Percentiles rank a stretch among this genome's conserved stretches.
Conservation (phyloP, 176 grass and related monocot species). For the Saccharum spontaneum region DNA sequence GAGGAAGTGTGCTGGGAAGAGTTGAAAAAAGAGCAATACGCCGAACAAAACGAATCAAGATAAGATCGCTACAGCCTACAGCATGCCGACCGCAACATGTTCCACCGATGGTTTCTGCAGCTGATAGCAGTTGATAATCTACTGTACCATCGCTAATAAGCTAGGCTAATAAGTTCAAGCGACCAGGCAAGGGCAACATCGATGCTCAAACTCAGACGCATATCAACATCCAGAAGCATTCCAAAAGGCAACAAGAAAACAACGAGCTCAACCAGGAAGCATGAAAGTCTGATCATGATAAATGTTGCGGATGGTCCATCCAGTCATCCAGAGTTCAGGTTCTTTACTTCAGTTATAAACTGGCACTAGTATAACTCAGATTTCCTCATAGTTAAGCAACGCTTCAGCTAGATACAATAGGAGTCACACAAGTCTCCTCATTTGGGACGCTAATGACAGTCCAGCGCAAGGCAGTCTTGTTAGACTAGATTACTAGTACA, state of each 20-base stretch:
- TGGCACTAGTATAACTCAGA: background rate
- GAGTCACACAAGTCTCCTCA: constrained; percentile 13
- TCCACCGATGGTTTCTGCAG: too few relatives aligned
- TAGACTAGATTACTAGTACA: background rate
- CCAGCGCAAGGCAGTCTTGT: background rate
- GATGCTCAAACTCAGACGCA: background rate
- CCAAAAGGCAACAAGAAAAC: background rate
- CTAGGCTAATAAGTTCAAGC: too few relatives aligned
- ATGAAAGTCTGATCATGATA: background rate
- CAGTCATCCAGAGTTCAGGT: background rate
- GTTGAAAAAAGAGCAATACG: background rate
- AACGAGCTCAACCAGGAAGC: background rate
- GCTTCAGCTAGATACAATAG: background rate
- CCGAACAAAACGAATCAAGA: background rate
- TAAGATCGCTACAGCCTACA: background rate
- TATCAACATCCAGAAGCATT: background rate
- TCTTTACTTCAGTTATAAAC: background rate
- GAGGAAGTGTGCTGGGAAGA: background rate
- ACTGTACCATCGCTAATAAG: too few relatives aligned
- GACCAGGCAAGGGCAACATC: too few relatives aligned
- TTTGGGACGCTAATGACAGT: background rate
- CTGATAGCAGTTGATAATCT: too few relatives aligned
- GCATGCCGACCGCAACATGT: background rate
- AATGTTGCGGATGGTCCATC: background rate
- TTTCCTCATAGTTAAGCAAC: constrained; percentile 2